phyloP scores from a whole-genome alignment of 495 filamentous ascomycete species.

The Neurospora tetraspora region DNA sequence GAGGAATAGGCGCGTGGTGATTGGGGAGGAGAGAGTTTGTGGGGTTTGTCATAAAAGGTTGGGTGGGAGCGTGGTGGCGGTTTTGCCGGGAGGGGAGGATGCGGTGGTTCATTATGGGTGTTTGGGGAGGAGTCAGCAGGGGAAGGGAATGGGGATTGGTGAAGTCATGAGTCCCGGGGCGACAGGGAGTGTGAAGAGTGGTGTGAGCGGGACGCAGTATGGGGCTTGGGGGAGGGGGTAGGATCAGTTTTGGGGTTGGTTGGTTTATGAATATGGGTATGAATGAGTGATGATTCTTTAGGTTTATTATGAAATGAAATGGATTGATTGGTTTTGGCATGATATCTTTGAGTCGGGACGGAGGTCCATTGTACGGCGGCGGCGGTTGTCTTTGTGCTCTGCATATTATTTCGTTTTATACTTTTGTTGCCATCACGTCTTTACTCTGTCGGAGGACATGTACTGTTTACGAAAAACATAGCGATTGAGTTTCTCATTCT shows the following conservation, averaged over 20 bases:
- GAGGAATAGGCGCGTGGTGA: constrained; percentile 62
- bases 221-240: constrained; percentile 11
- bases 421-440: background rate
- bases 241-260: background rate
- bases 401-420: background rate
- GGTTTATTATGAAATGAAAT: background rate
- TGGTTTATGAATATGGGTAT: background rate
- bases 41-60: constrained; percentile 86
- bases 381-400: background rate
- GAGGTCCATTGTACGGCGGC: background rate
- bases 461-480: background rate
- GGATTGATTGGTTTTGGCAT: background rate
- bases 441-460: background rate
- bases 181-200: background rate
- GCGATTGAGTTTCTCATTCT: background rate
- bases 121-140: constrained; percentile 36
- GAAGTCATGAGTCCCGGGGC: constrained; percentile 1
- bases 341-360: background rate
- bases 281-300: background rate
- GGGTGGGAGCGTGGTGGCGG: constrained; percentile 72
- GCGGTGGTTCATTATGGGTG: constrained; percentile 79
- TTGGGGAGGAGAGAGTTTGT: constrained; percentile 81
- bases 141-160: constrained; percentile 13
- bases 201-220: background rate
- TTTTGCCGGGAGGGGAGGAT: constrained; percentile 36